phyloP scores from a whole-genome alignment of 306 rosid genomes.

The Quercus robur region DNA sequence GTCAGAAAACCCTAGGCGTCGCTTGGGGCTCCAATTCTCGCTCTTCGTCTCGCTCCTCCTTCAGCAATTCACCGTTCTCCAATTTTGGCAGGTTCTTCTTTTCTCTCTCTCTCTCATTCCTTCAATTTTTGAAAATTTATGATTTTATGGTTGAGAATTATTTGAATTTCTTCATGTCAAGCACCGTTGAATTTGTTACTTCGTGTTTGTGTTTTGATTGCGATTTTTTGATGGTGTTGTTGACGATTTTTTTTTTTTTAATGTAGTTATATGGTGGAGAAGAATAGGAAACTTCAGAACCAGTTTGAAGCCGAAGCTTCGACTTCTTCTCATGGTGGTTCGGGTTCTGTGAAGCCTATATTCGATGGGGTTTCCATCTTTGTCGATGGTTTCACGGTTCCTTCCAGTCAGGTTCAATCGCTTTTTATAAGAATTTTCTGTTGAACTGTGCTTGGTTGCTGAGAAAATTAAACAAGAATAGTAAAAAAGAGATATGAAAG shows the following conservation, averaged over 20 bases:
- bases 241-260: neutral
- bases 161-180: neutral
- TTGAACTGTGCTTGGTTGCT: conserved; percentile 4
- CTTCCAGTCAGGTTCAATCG: conserved; percentile 68
- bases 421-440: neutral
- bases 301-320: conserved; percentile 79
- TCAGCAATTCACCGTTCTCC: conserved; percentile 59
- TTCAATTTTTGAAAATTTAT: neutral
- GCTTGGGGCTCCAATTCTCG: conserved; percentile 72
- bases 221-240: neutral
- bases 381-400: conserved; percentile 90
- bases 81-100: conserved; percentile 55
- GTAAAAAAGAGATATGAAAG: neutral
- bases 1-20: conserved; percentile 83
- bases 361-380: conserved; percentile 80
- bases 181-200: neutral
- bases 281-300: conserved; percentile 67
- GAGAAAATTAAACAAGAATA: neutral
- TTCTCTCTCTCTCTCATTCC: neutral
- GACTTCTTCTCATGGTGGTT: conserved; percentile 24
- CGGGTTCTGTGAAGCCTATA: conserved; percentile 40
- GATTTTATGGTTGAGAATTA: neutral
- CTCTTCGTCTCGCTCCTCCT: conserved; percentile 57
- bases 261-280: conserved; percentile 73
- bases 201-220: neutral